Percentiles rank a stretch among this genome's conserved stretches.
Evolutionary conservation across 345 rosid genomes (phyloP).

Genomic region (Gossypium sturtianum): DNA sequence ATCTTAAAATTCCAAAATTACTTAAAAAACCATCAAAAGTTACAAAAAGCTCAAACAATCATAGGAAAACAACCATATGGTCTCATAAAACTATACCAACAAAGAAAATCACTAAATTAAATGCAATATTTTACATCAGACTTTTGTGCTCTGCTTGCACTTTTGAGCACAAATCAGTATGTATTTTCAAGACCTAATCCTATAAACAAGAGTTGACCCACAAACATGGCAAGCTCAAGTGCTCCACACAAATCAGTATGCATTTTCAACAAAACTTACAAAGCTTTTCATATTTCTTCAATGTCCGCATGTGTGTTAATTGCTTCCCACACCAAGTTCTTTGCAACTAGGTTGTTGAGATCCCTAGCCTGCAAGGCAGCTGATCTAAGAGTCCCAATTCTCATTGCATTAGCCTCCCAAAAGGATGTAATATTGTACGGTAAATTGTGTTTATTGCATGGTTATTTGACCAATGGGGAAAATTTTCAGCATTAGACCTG

Average conservation of each 20-base stretch:
- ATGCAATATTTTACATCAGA: slow-evolving; percentile 7
- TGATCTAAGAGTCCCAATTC: slow-evolving; percentile 24
- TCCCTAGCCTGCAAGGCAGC: slow-evolving; percentile 55
- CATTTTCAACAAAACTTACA: background rate
- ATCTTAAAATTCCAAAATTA: background rate
- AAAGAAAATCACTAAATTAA: slow-evolving; percentile 8
- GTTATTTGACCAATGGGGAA: slow-evolving; percentile 40
- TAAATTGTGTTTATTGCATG: slow-evolving; percentile 49
- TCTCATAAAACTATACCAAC: background rate
- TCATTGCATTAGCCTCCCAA: slow-evolving; percentile 44
- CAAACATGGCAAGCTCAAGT: background rate
- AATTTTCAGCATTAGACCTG: slow-evolving; percentile 9
- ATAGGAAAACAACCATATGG: background rate
- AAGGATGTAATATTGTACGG: slow-evolving; percentile 36
- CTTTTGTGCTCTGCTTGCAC: too few species aligned
- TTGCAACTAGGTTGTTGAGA: slow-evolving; percentile 30
- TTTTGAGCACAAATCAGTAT: too few species aligned
- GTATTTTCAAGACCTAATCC: background rate
- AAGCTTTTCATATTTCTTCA: slow-evolving; percentile 6
- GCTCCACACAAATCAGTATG: background rate
- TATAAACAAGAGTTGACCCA: background rate
- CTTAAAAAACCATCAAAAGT: background rate
- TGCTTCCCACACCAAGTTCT: slow-evolving; percentile 60
- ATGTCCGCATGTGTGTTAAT: slow-evolving; percentile 40
- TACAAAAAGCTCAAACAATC: background rate